phyloP scores from a whole-genome alignment of 768 basidiomycete genomes.

The Boletus huronensis region DNA sequence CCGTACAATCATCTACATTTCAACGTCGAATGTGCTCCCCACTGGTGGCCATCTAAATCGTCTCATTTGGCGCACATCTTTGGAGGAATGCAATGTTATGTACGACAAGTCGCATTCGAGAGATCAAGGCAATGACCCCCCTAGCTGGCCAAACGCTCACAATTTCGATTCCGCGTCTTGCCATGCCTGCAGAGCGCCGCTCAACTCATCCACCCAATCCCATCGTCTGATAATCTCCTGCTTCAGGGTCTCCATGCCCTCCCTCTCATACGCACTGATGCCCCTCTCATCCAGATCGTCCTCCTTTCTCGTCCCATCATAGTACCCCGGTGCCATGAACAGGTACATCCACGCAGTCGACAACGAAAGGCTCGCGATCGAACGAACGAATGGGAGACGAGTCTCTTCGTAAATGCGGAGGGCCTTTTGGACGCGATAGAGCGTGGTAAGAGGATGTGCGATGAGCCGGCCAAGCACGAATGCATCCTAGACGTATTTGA shows the following conservation, averaged over 20 bases:
- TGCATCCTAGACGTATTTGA: constrained; percentile 8
- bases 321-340: constrained; percentile 19
- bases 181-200: constrained; percentile 13
- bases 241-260: constrained; percentile 15
- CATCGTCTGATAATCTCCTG: constrained; percentile 13
- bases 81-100: too few relatives aligned
- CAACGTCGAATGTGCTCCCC: too few relatives aligned
- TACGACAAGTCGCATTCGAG: too few relatives aligned
- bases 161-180: constrained; percentile 14
- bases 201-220: constrained; percentile 11
- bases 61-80: too few relatives aligned
- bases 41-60: too few relatives aligned
- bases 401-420: constrained; percentile 7
- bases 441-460: constrained; percentile 14
- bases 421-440: background rate
- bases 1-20: too few relatives aligned
- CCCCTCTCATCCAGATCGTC: constrained; percentile 9
- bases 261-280: constrained; percentile 9
- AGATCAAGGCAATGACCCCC: too few relatives aligned
- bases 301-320: constrained; percentile 17
- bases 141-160: background rate
- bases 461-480: constrained; percentile 21
- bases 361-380: constrained; percentile 15
- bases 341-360: constrained; percentile 17
- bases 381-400: constrained; percentile 14